phyloP scores from a whole-genome alignment of 2,329 filamentous ascomycete genomes.

The Ambrosiella beaveri region DNA sequence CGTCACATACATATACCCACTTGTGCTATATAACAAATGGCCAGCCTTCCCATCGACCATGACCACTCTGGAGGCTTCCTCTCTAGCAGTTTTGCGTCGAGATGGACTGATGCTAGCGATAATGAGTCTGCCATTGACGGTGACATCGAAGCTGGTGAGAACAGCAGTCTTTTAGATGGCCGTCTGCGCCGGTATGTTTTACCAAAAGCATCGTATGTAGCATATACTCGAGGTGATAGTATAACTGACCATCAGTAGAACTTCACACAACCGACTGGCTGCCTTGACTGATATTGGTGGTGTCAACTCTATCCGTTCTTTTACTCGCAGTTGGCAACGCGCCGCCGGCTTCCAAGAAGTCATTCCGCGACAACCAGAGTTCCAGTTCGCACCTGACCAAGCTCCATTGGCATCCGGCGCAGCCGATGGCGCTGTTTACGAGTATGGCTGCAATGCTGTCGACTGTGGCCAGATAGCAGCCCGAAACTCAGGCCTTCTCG shows the following conservation, averaged over 20 bases:
- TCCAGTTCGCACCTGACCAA: constrained; percentile 46
- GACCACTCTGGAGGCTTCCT: constrained; percentile 8
- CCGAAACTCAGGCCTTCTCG: constrained; percentile 26
- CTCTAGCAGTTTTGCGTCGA: constrained; percentile 11
- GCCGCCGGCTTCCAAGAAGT: constrained; percentile 80
- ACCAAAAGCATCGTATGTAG: neutral
- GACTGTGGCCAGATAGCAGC: constrained; percentile 16
- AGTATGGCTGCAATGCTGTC: constrained; percentile 14
- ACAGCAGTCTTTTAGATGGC: constrained; percentile 1
- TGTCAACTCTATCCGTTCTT: constrained; percentile 86
- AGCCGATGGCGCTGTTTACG: constrained; percentile 3
- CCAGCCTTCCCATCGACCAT: constrained; percentile 8
- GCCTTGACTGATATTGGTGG: constrained; percentile 59
- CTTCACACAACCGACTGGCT: constrained; percentile 40
- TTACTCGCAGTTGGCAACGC: constrained; percentile 80
- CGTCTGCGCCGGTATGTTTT: constrained; percentile 10
- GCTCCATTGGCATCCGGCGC: constrained; percentile 22
- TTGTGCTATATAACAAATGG: constrained; percentile 3
- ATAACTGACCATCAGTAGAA: constrained; percentile 23
- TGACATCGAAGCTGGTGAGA: constrained; percentile 6
- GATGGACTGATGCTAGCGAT: constrained; percentile 6
- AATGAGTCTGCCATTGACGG: constrained; percentile 1
- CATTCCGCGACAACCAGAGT: constrained; percentile 59
- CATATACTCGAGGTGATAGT: neutral
- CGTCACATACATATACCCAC: neutral